Evolutionary conservation across 176 grass and related monocot genomes (phyloP).

Genomic region (Triticum timopheevii): DNA sequence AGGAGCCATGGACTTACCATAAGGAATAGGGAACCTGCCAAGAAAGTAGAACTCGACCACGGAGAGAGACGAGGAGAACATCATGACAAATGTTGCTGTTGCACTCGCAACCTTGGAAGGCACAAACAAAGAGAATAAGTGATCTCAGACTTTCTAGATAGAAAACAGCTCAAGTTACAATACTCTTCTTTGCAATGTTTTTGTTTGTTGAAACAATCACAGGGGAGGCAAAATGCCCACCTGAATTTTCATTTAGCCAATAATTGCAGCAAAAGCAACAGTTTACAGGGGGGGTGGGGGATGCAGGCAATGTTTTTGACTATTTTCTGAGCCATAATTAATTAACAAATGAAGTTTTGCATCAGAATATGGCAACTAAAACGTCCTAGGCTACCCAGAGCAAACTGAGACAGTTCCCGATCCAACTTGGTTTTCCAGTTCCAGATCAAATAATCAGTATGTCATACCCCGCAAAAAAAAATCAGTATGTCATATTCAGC

Average conservation of each 20-base stretch:
- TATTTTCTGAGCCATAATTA: too few species aligned
- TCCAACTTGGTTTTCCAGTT: background rate
- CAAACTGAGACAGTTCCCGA: background rate
- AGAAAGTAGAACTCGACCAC: conserved; percentile 97
- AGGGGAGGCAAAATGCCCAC: too few species aligned
- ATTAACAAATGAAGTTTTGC: too few species aligned
- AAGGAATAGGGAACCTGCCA: conserved; percentile 83
- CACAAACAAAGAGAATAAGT: background rate
- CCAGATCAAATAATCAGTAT: background rate
- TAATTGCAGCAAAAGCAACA: too few species aligned
- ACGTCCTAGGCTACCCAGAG: too few species aligned
- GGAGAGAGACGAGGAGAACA: conserved; percentile 98
- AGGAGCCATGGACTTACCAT: conserved; percentile 49
- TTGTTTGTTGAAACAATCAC: background rate
- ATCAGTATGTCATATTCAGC: background rate
- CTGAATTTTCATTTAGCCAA: too few species aligned
- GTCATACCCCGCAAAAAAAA: background rate
- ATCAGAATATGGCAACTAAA: too few species aligned
- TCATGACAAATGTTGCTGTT: conserved; percentile 99
- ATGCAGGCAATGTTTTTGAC: too few species aligned
- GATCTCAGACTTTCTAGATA: too few species aligned
- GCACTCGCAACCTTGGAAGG: conserved; percentile 80
- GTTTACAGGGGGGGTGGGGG: too few species aligned
- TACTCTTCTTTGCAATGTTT: background rate
- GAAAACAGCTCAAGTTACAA: background rate